A percentile compares a stretch with the other conserved stretches of the same genome.
Evolutionary conservation across 305 asterid species (phyloP).

Genomic region (Coffea humblotiana): DNA sequence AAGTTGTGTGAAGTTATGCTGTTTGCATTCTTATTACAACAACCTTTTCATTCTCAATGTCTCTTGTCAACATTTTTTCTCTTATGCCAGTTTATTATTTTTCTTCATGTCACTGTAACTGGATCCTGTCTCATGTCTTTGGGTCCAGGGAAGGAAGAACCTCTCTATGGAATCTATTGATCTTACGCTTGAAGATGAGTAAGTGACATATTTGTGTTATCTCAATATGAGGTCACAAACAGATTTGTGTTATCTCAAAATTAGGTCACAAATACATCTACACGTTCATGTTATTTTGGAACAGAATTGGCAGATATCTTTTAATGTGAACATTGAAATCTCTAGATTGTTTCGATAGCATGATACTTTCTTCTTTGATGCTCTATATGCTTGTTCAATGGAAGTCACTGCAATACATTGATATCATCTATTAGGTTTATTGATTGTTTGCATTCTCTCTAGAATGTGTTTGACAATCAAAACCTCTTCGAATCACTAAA

Average conservation of each 20-base stretch:
- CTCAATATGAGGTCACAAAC: neutral
- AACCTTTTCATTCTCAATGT: conserved; percentile 4
- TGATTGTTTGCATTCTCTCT: neutral
- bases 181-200: conserved; percentile 67
- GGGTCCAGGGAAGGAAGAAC: conserved; percentile 52
- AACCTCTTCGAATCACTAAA: conserved; percentile 16
- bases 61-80: conserved; percentile 3
- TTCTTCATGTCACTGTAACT: conserved; percentile 9
- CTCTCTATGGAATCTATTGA: conserved; percentile 86
- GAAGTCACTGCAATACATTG: neutral
- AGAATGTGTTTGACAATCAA: neutral
- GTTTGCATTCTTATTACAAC: neutral
- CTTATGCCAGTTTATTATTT: conserved; percentile 13
- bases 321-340: neutral
- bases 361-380: neutral
- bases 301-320: neutral
- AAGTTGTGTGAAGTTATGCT: conserved; percentile 2
- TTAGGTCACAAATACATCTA: neutral
- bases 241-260: conserved; percentile 18
- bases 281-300: neutral
- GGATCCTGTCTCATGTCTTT: conserved; percentile 7
- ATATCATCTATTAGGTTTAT: neutral
- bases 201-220: conserved; percentile 46
- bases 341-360: neutral
- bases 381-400: neutral